A percentile compares a stretch with the other conserved stretches of the same genome.
Conservation (phyloP, 225 moss, liverwort and hornwort genomes). For the Physcomitrellopsis africana region DNA sequence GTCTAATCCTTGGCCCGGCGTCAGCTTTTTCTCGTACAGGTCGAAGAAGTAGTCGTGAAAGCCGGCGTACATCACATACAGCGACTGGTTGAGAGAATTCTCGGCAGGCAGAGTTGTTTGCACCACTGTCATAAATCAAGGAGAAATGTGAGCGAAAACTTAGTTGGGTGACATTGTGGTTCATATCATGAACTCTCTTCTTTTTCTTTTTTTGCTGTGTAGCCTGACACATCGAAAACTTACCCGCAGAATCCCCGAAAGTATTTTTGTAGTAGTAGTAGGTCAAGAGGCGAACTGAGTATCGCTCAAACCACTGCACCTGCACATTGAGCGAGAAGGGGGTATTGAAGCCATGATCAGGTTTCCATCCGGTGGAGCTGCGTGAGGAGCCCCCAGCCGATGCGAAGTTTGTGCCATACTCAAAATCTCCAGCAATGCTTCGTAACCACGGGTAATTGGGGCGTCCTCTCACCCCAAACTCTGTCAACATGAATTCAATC, state of each 20-base stretch:
- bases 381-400: conserved; percentile 47
- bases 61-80: conserved; percentile 43
- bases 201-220: too few relatives aligned
- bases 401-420: conserved; percentile 47
- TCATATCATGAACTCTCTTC: too few relatives aligned
- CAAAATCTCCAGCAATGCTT: conserved; percentile 36
- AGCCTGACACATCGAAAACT: background rate
- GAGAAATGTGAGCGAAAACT: background rate
- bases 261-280: conserved; percentile 31
- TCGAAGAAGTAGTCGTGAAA: conserved; percentile 48
- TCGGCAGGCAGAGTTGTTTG: conserved; percentile 31
- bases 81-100: conserved; percentile 39
- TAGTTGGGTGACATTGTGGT: too few relatives aligned
- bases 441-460: conserved; percentile 40
- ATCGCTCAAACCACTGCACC: conserved; percentile 44
- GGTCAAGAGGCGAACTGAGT: conserved; percentile 20
- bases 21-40: conserved; percentile 38
- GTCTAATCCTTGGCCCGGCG: conserved; percentile 22
- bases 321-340: conserved; percentile 53
- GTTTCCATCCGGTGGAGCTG: conserved; percentile 26
- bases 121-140: conserved; percentile 26
- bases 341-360: conserved; percentile 25
- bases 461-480: conserved; percentile 28
- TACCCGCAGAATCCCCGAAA: conserved; percentile 28
- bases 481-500: conserved; percentile 6